These are phyloP conservation scores for Jacaranda copaia DNA, from an alignment of 257 asterid species.

Conservation along the genomic window DNA sequence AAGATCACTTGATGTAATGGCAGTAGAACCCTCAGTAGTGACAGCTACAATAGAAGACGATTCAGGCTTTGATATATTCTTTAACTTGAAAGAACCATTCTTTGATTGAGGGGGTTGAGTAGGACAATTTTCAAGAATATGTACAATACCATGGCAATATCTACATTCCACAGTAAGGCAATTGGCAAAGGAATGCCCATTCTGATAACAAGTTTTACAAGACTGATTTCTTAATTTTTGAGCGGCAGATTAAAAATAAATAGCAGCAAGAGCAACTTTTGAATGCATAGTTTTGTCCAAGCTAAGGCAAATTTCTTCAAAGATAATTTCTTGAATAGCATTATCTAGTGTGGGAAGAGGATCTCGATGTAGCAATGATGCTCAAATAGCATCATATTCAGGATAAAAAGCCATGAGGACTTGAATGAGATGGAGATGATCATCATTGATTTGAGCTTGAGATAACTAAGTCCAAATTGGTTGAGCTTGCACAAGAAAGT, in stretches of 20 bases:
- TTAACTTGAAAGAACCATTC: not conserved
- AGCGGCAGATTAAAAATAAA: no score
- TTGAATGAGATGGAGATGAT: constrained; percentile 38
- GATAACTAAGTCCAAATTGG: constrained; percentile 17
- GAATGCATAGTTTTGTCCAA: no score
- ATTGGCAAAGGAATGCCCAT: constrained; percentile 9
- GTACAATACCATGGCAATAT: constrained; percentile 19
- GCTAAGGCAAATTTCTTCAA: not conserved
- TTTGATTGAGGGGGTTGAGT: constrained; percentile 13
- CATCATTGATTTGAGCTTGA: constrained; percentile 18
- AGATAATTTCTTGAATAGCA: not conserved
- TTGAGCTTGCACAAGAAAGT: constrained; percentile 31
- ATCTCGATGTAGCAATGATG: constrained; percentile 6
- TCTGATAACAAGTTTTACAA: no score
- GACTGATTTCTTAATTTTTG: no score
- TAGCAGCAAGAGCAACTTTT: constrained; percentile 20
- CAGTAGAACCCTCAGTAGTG: not conserved
- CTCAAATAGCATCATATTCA: constrained; percentile 30
- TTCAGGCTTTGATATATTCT: not conserved
- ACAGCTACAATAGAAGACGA: not conserved
- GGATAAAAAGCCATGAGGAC: constrained; percentile 35
- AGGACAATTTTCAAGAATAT: constrained; percentile 32
- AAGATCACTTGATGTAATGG: constrained; percentile 22
- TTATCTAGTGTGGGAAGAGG: not conserved
- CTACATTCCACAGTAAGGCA: constrained; percentile 18